Evolutionary conservation across 176 grass and related monocot genomes (phyloP).

Genomic region (Rhynchospora pubera): DNA sequence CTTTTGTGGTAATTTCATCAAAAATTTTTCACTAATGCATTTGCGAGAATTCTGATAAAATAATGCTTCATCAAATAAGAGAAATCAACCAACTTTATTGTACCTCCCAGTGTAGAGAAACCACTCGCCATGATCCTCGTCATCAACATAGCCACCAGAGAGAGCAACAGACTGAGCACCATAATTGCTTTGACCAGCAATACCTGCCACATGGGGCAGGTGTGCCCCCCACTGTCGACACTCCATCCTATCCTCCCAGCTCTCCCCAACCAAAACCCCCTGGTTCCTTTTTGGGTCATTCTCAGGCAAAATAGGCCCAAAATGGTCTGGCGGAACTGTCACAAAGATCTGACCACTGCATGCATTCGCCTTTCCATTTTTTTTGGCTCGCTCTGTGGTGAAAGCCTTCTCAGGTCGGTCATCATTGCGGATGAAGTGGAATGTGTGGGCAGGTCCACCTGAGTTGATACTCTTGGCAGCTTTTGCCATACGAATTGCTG

Average conservation of each 20-base stretch:
- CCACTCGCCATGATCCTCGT: constrained; percentile 96
- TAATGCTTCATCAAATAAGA: not conserved
- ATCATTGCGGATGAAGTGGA: constrained; percentile 64
- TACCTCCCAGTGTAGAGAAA: constrained; percentile 96
- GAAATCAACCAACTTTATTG: constrained; percentile 20
- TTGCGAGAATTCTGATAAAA: not conserved
- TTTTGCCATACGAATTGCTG: constrained; percentile 53
- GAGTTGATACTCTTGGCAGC: constrained; percentile 33
- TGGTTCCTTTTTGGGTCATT: constrained; percentile 49
- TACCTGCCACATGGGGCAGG: constrained; percentile 75
- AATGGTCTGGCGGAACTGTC: constrained; percentile 55
- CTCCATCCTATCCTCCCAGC: constrained; percentile 63
- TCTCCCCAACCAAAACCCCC: constrained; percentile 57
- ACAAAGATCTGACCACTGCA: constrained; percentile 81
- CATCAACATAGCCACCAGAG: constrained; percentile 76
- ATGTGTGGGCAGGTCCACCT: constrained; percentile 1
- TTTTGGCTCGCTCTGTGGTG: constrained; percentile 65
- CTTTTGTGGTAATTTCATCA: constrained; percentile 4
- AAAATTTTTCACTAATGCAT: not conserved
- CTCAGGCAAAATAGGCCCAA: constrained; percentile 67
- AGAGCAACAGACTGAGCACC: constrained; percentile 91
- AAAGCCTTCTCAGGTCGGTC: constrained; percentile 66
- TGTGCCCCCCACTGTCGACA: constrained; percentile 85
- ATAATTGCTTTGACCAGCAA: constrained; percentile 53
- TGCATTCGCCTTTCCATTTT: constrained; percentile 70